Percentiles rank a stretch among this genome's conserved stretches.
These are phyloP conservation scores for Ustilago cynodontis DNA, from an alignment of 1,284 basidiomycete genomes.

Conservation along the genomic window DNA sequence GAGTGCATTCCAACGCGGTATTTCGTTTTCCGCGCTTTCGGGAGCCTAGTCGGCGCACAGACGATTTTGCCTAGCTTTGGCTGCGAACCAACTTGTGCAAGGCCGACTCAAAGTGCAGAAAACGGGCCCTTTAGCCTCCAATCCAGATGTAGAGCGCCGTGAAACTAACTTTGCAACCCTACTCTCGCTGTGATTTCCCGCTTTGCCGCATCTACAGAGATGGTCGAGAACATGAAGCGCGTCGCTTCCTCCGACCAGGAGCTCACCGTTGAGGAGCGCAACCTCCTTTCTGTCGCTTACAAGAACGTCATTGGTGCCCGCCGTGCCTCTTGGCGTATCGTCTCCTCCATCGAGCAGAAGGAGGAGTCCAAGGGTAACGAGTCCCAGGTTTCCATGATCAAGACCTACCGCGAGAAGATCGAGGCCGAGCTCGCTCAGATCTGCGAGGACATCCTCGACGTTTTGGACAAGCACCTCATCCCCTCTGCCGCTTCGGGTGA, in stretches of 20 bases:
- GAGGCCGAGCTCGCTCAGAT: slow-evolving; percentile 98
- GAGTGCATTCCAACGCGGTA: slow-evolving; percentile 24
- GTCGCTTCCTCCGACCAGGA: slow-evolving; percentile 72
- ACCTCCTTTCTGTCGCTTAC: slow-evolving; percentile 98
- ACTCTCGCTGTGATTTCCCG: not conserved
- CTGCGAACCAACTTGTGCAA: not conserved
- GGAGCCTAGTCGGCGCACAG: not conserved
- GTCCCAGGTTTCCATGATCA: slow-evolving; percentile 97
- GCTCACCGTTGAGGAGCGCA: slow-evolving; percentile 98
- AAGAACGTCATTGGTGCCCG: slow-evolving; percentile 99
- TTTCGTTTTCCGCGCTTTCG: not conserved
- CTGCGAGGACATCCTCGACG: slow-evolving; percentile 98
- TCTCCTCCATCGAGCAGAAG: slow-evolving; percentile 99
- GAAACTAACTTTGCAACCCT: slow-evolving; percentile 10
- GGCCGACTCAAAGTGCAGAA: not conserved
- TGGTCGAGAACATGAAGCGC: slow-evolving; percentile 71
- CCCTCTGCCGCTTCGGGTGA: slow-evolving; percentile 97
- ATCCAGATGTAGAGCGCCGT: not conserved
- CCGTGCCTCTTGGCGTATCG: slow-evolving; percentile 98
- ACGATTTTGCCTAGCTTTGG: not conserved
- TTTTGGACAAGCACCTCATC: slow-evolving; percentile 99
- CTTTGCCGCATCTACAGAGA: slow-evolving; percentile 50
- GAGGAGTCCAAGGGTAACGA: slow-evolving; percentile 99
- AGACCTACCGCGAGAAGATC: slow-evolving; percentile 96
- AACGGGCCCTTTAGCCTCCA: not conserved